These are phyloP conservation scores for Acanthamoeba polyphaga DNA, from an alignment of 208 protist species.

Conservation along the genomic window DNA sequence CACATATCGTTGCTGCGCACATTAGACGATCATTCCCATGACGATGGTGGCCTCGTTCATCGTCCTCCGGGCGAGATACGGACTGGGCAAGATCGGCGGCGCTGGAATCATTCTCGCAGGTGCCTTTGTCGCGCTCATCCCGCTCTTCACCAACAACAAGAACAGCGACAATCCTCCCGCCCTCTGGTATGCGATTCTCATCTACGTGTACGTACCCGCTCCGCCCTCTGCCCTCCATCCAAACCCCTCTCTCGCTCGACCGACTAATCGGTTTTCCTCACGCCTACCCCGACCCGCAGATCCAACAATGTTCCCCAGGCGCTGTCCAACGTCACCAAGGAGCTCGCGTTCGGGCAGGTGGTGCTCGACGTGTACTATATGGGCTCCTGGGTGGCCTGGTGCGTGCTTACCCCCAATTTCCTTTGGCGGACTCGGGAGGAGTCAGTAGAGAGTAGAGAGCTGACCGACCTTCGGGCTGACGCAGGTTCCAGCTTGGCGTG, in stretches of 20 bases:
- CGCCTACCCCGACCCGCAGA: neutral
- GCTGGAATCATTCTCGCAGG: slow-evolving; percentile 29
- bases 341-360: slow-evolving; percentile 42
- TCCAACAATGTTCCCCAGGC: slow-evolving; percentile 46
- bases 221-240: neutral
- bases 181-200: slow-evolving; percentile 55
- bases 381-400: slow-evolving; percentile 58
- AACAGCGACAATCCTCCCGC: slow-evolving; percentile 32
- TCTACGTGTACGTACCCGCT: slow-evolving; percentile 40
- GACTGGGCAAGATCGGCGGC: slow-evolving; percentile 53
- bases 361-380: slow-evolving; percentile 69
- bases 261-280: neutral
- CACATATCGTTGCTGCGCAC: neutral
- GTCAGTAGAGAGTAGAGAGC: neutral
- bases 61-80: neutral
- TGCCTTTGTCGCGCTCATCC: slow-evolving; percentile 46
- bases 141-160: slow-evolving; percentile 48
- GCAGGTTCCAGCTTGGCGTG: slow-evolving; percentile 58
- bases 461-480: neutral
- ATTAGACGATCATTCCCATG: slow-evolving; percentile 62
- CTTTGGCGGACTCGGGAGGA: neutral
- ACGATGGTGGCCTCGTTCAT: slow-evolving; percentile 49
- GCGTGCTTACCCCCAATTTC: neutral
- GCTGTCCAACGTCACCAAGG: slow-evolving; percentile 59
- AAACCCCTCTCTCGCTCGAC: neutral